phyloP scores from a whole-genome alignment of 305 asterid species.

The Rubia occidens region DNA sequence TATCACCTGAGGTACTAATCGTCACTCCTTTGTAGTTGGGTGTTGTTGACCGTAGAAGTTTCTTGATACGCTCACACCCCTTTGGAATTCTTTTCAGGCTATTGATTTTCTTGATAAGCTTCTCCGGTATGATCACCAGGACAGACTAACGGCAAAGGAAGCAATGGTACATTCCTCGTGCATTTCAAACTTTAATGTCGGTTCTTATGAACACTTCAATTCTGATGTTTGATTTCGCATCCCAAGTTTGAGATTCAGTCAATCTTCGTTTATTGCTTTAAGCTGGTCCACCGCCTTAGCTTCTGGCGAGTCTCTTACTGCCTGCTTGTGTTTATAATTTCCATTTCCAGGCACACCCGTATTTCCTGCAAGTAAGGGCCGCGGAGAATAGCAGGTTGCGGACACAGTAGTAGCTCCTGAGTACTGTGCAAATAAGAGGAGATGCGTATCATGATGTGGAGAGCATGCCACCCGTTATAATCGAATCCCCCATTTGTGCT shows the following conservation, averaged over 20 bases:
- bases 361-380: constrained; percentile 64
- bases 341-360: constrained; percentile 42
- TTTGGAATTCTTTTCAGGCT: constrained; percentile 40
- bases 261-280: too few relatives aligned
- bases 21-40: not conserved
- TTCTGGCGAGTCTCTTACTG: too few relatives aligned
- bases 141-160: constrained; percentile 73
- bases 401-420: constrained; percentile 32
- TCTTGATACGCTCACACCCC: not conserved
- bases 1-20: constrained; percentile 50
- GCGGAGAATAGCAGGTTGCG: constrained; percentile 63
- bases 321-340: not conserved
- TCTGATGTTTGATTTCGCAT: too few relatives aligned
- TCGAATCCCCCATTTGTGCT: constrained; percentile 1
- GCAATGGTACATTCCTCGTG: constrained; percentile 48
- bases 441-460: constrained; percentile 7
- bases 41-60: not conserved
- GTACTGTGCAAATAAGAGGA: not conserved
- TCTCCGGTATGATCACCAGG: constrained; percentile 85
- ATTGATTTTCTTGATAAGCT: constrained; percentile 85
- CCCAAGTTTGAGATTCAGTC: too few relatives aligned
- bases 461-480: not conserved
- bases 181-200: not conserved
- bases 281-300: too few relatives aligned
- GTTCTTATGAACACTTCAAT: not conserved